Evolutionary conservation across 805 yeast species (phyloP), one percentile per base, ranked within the genome.

Genomic region (Henningerozyma blattae): DNA sequence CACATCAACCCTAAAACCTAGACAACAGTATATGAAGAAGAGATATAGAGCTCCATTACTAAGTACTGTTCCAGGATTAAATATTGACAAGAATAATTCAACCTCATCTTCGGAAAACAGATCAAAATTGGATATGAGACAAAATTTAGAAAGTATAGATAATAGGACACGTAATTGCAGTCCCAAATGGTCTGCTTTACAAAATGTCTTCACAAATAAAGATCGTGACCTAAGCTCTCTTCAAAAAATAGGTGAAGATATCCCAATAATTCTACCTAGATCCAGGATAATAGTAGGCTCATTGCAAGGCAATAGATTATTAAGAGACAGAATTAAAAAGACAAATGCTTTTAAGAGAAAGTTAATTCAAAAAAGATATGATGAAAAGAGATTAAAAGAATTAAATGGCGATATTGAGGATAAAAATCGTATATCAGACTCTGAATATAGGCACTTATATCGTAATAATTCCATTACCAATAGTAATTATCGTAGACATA

Each of bases 291-390:
- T 24, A 15, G 27, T 24, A 5, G 27, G 27, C 10, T 24, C 32
- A 30, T 16, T 30, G 19, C 4, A 13, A 20, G 26, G 25, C 13
- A 30, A 30, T 30, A 16, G 32, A 16, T 17, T 10, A 13, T 20
- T 47, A 20, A 41, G 34, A 32, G 41, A 46, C n/a, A 43, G 50
- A 25, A 47, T 53, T 14, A 41, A 42, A 10, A 42, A 43, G 22
- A 54, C 54, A 32, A 50, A 49, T 20, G 55, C 52, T 2, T 49
- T 55, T 31, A 49, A 48, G 36, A 38, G 43, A 22, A 53, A 49
- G 29, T 26, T 54, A 19, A 25, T 39, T 6, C 58, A 54, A 30
- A 38, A 44, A 25, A 41, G 52, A 34, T 50, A 53, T 31, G 58
- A 54, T 27, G 50, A 47, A 30, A 27, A 15, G 17, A 15, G 29